phyloP scores from a whole-genome alignment of 192 early-diverging fungal species.

The Linnemannia elongata region DNA sequence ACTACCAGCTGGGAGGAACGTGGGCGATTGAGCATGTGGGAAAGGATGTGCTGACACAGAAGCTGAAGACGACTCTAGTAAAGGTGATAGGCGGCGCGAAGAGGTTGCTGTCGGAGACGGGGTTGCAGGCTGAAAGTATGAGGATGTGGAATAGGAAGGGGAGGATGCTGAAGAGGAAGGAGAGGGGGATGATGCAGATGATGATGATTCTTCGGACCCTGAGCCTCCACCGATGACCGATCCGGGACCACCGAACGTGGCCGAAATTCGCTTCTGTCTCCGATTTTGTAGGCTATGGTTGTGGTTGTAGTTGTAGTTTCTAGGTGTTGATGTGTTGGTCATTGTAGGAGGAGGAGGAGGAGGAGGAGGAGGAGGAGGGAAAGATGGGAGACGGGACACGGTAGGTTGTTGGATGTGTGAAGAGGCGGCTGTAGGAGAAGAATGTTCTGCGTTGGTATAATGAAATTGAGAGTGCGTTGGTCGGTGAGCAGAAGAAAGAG shows the following conservation, averaged over 20 bases:
- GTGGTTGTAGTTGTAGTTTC: neutral
- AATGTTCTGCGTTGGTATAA: neutral
- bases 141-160: neutral
- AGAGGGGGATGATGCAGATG: conserved; percentile 14
- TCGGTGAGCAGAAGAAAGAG: neutral
- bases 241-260: conserved; percentile 48
- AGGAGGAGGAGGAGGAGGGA: neutral
- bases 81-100: neutral
- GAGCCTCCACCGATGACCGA: conserved; percentile 29
- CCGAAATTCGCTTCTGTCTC: conserved; percentile 27
- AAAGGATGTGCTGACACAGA: neutral
- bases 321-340: neutral
- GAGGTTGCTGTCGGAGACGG: neutral
- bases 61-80: neutral
- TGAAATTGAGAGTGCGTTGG: neutral
- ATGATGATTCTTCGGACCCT: conserved; percentile 25
- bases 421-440: neutral
- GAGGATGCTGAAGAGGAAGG: conserved; percentile 11
- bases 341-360: neutral
- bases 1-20: neutral
- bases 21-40: neutral
- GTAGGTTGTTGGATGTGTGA: neutral
- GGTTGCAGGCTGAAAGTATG: neutral
- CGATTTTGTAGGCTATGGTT: neutral
- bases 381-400: too few relatives aligned